Evolutionary conservation across 495 filamentous ascomycete species (phyloP).

Genomic region (Penicillium canescens): DNA sequence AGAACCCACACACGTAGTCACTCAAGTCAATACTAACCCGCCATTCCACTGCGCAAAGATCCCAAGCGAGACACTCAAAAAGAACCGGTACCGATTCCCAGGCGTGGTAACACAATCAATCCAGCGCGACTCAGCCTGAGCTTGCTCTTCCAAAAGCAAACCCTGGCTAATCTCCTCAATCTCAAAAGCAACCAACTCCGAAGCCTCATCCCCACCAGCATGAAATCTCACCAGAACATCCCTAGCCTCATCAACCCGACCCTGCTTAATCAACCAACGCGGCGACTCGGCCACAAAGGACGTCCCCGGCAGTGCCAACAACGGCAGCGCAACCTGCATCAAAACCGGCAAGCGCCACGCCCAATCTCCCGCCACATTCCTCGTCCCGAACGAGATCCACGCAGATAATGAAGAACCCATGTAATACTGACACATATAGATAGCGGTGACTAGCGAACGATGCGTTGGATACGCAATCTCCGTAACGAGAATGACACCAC

Average conservation of each 20-base stretch:
- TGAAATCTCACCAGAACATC: slow-evolving; percentile 49
- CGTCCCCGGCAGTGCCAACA: slow-evolving; percentile 33
- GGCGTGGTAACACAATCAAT: slow-evolving; percentile 3
- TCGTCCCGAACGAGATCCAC: slow-evolving; percentile 25
- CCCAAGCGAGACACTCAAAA: slow-evolving; percentile 10
- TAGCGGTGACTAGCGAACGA: slow-evolving; percentile 56
- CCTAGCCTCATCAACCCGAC: slow-evolving; percentile 48
- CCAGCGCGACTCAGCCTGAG: not conserved
- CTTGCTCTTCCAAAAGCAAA: not conserved
- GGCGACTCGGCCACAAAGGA: slow-evolving; percentile 31
- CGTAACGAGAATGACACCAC: slow-evolving; percentile 55
- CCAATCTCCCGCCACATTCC: slow-evolving; percentile 33
- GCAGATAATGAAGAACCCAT: slow-evolving; percentile 45
- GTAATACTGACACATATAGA: slow-evolving; percentile 51
- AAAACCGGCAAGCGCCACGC: slow-evolving; percentile 41
- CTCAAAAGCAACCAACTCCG: slow-evolving; percentile 5
- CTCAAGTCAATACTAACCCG: not conserved
- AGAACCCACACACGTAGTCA: no score
- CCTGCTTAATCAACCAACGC: slow-evolving; percentile 38
- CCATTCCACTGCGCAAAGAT: slow-evolving; percentile 15
- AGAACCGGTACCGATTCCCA: slow-evolving; percentile 12
- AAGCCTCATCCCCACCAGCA: slow-evolving; percentile 39
- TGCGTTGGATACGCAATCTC: slow-evolving; percentile 63
- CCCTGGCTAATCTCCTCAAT: not conserved
- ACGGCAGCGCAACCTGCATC: slow-evolving; percentile 61